Evolutionary conservation across 306 rosid species (phyloP), one percentile per base, ranked within the genome.

Genomic region (Pueraria montana): DNA sequence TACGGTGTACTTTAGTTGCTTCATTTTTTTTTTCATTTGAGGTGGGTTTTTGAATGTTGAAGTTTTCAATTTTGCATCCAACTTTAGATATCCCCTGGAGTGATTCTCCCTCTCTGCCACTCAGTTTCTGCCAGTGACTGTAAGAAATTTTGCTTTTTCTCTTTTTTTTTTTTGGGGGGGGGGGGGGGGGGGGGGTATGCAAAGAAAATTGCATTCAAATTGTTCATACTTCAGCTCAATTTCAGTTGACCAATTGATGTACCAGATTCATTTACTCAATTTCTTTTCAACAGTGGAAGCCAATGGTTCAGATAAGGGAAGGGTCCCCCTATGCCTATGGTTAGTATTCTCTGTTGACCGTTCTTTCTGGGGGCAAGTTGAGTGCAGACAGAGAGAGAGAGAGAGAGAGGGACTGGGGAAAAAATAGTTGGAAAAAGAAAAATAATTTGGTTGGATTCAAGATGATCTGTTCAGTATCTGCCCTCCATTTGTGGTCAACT

Each of bases 401-500:
- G 50, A 11, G 11, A 10, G 83, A 70, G 7, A 69, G 23, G 48
- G 58, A 68, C 40, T 1, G 68, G 21, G 13, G 3, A 34, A 1
- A 34, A 34, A 5, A 1, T 34, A 38, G n/a, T 38, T 38, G 43
- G 36, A n/a, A 43, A 77, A 80, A 30, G 1, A 42, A 59, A 59
- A 80, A 38, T 6, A 38, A 38, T 6, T 9, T 42, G 40, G 53
- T 45, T 43, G 52, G 45, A 71, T 59, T 59, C 6, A 18, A 71
- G 58, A 69, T 26, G 38, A 21, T 70, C 0, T 43, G 53, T 80
- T 70, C 0, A 13, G 12, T 55, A 42, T 42, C 13, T 76, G 11
- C 65, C 24, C 42, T 58, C 78, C 12, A 43, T 46, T 12, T 49
- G 64, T 72, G 73, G 87, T 84, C 84, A 84, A 79, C 84, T 16